These are phyloP conservation scores for Didymella glomerata DNA, from an alignment of 2,329 filamentous ascomycete genomes.

Conservation along the genomic window DNA sequence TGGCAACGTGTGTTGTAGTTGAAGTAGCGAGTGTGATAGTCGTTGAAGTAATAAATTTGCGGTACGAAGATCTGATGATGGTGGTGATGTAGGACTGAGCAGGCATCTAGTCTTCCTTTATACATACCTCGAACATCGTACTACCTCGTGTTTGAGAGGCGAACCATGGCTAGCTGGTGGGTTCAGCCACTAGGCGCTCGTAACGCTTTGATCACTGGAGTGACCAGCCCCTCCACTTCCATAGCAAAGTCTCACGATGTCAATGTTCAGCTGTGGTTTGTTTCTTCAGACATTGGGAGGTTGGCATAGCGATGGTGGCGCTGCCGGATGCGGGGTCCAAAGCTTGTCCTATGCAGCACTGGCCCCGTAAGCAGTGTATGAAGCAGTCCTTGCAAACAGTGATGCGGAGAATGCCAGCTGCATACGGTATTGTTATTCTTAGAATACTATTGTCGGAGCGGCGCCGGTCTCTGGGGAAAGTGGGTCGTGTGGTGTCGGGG, in stretches of 20 bases:
- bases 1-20: neutral
- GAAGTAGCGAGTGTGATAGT: neutral
- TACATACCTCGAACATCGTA: conserved; percentile 4
- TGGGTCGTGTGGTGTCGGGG: neutral
- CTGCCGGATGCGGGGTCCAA: conserved; percentile 5
- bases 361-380: neutral
- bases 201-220: neutral
- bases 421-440: conserved; percentile 3
- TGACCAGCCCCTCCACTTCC: conserved; percentile 9
- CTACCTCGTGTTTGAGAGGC: conserved; percentile 6
- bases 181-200: conserved; percentile 11
- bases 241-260: neutral
- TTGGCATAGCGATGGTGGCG: conserved; percentile 4
- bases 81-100: neutral
- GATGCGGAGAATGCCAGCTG: neutral
- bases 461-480: conserved; percentile 8
- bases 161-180: conserved; percentile 10
- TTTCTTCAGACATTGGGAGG: conserved; percentile 6
- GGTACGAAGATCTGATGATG: neutral
- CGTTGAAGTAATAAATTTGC: neutral
- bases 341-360: neutral
- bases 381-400: neutral
- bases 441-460: conserved; percentile 1
- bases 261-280: neutral
- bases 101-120: conserved; percentile 4